Evolutionary conservation across 148 eudicot genomes (phyloP).

Genomic region (Silene conica): DNA sequence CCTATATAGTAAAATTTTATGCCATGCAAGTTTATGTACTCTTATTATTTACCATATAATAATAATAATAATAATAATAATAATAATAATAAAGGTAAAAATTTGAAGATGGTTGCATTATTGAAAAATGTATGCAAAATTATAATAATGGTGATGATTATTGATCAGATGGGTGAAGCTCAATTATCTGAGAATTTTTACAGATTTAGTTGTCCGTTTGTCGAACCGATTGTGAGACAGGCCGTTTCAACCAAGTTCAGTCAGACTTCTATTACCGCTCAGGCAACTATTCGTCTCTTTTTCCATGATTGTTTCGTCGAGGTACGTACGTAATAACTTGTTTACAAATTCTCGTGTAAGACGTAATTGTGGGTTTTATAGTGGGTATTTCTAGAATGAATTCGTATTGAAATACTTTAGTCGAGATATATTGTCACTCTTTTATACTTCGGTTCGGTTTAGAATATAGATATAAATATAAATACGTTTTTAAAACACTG

Average conservation of each 20-base stretch:
- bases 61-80: too few species aligned
- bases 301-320: conserved; percentile 72
- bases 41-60: not conserved
- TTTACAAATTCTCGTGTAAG: not conserved
- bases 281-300: conserved; percentile 67
- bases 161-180: conserved; percentile 37
- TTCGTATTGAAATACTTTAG: not conserved
- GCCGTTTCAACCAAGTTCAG: conserved; percentile 38
- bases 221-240: conserved; percentile 47
- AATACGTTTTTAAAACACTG: too few species aligned
- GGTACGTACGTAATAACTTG: conserved; percentile 26
- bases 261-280: conserved; percentile 48
- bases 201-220: conserved; percentile 45
- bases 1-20: not conserved
- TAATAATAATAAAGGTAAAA: too few species aligned
- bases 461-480: too few species aligned
- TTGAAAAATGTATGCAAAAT: conserved; percentile 19
- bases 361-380: too few species aligned
- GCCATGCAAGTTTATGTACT: not conserved
- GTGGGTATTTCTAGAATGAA: not conserved
- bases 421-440: not conserved
- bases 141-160: conserved; percentile 16
- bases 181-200: conserved; percentile 51
- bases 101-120: conserved; percentile 27
- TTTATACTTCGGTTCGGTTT: too few species aligned